Percentiles rank a stretch among this genome's conserved stretches.
phyloP scores from a whole-genome alignment of 768 basidiomycete genomes.

The Russula virescens region DNA sequence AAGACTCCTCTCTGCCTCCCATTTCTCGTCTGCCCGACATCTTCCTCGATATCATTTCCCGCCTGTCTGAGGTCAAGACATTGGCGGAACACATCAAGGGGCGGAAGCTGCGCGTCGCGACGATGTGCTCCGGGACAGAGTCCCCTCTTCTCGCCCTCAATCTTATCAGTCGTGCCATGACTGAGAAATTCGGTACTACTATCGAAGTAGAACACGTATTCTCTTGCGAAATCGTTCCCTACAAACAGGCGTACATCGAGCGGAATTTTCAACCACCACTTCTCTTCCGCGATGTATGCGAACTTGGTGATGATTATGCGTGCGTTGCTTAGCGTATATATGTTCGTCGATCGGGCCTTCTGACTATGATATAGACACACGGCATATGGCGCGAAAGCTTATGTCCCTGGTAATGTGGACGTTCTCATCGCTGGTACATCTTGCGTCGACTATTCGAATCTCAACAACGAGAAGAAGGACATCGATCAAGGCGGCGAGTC shows the following conservation, averaged over 20 bases:
- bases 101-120: constrained; percentile 85
- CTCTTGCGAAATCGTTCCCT: constrained; percentile 95
- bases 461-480: constrained; percentile 88
- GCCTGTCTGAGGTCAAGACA: constrained; percentile 56
- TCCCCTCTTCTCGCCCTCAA: constrained; percentile 88
- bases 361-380: constrained; percentile 55
- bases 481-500: constrained; percentile 90
- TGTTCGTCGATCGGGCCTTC: constrained; percentile 3
- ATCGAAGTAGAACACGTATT: constrained; percentile 87
- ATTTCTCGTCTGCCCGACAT: constrained; percentile 66
- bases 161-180: constrained; percentile 70
- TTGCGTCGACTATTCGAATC: constrained; percentile 94
- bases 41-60: constrained; percentile 67
- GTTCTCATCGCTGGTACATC: constrained; percentile 91
- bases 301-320: constrained; percentile 75
- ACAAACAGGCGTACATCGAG: constrained; percentile 97
- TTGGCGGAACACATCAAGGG: constrained; percentile 66
- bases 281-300: constrained; percentile 90
- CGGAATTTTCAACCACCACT: constrained; percentile 91
- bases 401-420: constrained; percentile 88
- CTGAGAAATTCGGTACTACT: constrained; percentile 55
- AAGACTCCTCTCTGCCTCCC: constrained; percentile 68
- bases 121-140: constrained; percentile 97
- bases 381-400: constrained; percentile 80
- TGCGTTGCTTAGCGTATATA: constrained; percentile 34